phyloP scores from a whole-genome alignment of 2,329 filamentous ascomycete genomes.

The Aspergillus tanneri region DNA sequence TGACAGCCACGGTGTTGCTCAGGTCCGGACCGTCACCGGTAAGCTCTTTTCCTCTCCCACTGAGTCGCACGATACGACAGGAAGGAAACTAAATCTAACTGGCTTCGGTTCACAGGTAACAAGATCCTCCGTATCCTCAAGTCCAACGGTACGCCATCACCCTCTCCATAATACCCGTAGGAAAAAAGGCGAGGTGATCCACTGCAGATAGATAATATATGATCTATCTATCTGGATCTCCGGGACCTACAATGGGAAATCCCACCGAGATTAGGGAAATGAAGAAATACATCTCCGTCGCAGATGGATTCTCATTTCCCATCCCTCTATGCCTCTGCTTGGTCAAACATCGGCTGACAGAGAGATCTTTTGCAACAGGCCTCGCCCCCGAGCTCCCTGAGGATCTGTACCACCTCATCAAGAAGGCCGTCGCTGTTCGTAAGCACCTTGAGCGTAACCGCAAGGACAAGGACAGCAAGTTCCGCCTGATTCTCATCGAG shows the following conservation, averaged over 20 bases:
- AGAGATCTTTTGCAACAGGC: conserved; percentile 81
- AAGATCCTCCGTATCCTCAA: conserved; percentile 99
- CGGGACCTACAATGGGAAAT: not conserved
- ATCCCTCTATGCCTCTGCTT: conserved; percentile 71
- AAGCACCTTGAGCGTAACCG: conserved; percentile 99
- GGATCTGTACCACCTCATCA: conserved; percentile 99
- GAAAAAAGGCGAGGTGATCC: conserved; percentile 25
- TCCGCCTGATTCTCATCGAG: conserved; percentile 99
- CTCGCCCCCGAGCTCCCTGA: conserved; percentile 98
- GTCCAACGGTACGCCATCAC: conserved; percentile 74
- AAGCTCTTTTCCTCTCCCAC: conserved; percentile 44
- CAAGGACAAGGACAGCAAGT: conserved; percentile 99
- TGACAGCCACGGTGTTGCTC: conserved; percentile 96
- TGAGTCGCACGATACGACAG: not conserved
- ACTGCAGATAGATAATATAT: not conserved
- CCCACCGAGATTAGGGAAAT: not conserved
- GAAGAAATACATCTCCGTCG: conserved; percentile 15
- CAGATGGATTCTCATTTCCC: not conserved
- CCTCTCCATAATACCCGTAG: conserved; percentile 16
- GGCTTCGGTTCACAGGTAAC: conserved; percentile 66
- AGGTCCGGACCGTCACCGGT: conserved; percentile 97
- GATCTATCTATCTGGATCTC: not conserved
- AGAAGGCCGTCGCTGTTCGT: conserved; percentile 99
- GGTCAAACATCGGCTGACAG: conserved; percentile 79
- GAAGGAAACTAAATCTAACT: conserved; percentile 38